Percentiles rank a stretch among this genome's conserved stretches.
phyloP scores from a whole-genome alignment of 345 rosid species.

The Brassica cretica region DNA sequence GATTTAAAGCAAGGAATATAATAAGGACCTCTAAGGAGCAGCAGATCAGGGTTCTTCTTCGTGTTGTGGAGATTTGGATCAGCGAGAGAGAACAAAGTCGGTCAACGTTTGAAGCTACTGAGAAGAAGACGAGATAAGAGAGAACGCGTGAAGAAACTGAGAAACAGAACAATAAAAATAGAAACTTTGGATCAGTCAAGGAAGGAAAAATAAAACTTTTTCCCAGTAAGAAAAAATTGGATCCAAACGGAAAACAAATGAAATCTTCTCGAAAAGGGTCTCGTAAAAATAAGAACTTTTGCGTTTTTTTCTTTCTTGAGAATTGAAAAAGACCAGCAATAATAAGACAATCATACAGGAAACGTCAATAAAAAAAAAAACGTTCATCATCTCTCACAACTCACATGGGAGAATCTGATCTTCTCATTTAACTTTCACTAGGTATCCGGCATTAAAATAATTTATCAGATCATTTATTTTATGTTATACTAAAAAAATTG shows the following conservation, averaged over 20 bases:
- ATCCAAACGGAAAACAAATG: constrained; percentile 2
- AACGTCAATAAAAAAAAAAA: background rate
- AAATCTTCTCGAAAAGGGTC: background rate
- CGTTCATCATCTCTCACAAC: background rate
- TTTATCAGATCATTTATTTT: too few species aligned
- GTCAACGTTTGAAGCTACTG: constrained; percentile 25
- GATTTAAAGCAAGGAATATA: constrained; percentile 1
- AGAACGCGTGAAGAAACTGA: constrained; percentile 9
- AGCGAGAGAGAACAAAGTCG: background rate
- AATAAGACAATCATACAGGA: constrained; percentile 20
- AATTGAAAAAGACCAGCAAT: constrained; percentile 11
- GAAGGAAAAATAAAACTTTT: background rate
- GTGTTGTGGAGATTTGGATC: background rate
- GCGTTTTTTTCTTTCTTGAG: background rate
- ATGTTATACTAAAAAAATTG: too few species aligned
- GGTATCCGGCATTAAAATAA: too few species aligned
- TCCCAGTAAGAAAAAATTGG: background rate
- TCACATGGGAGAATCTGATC: constrained; percentile 29
- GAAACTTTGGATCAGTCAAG: constrained; percentile 19
- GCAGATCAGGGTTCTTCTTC: constrained; percentile 11
- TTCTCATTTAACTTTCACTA: background rate
- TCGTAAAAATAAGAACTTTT: background rate
- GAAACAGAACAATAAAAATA: background rate
- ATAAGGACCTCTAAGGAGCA: background rate
- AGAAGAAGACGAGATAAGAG: background rate